Conservation (phyloP, 2,329 filamentous ascomycete genomes). For the Trichophyton schoenleinii region DNA sequence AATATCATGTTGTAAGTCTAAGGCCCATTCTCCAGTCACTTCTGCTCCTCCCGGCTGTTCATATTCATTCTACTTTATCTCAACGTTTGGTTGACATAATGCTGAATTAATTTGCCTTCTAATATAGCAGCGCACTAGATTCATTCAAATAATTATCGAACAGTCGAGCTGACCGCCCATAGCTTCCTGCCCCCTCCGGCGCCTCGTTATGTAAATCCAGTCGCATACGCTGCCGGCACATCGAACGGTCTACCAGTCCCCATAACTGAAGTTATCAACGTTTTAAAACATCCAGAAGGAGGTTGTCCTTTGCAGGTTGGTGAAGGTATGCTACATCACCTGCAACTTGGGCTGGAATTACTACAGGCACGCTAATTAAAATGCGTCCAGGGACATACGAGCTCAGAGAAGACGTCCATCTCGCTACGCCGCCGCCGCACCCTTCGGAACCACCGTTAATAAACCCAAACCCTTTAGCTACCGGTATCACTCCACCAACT, state of each 20-base stretch:
- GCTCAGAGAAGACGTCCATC: constrained; percentile 77
- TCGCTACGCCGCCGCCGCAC: constrained; percentile 89
- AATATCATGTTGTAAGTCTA: constrained; percentile 4
- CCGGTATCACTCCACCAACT: constrained; percentile 69
- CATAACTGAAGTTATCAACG: constrained; percentile 90
- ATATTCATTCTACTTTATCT: not conserved
- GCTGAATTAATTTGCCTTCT: not conserved
- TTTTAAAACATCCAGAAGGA: constrained; percentile 63
- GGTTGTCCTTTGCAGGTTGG: constrained; percentile 87
- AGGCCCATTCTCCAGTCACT: not conserved
- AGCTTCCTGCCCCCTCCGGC: constrained; percentile 77
- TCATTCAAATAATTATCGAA: not conserved
- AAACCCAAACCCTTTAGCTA: constrained; percentile 84
- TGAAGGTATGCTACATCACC: constrained; percentile 52
- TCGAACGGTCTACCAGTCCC: constrained; percentile 56
- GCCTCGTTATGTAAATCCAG: constrained; percentile 64
- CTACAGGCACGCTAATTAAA: not conserved
- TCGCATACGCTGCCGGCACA: constrained; percentile 59
- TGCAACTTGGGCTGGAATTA: not conserved
- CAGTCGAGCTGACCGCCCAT: constrained; percentile 24
- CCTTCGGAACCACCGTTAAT: constrained; percentile 79
- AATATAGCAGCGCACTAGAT: constrained; percentile 1
- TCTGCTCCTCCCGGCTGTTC: not conserved
- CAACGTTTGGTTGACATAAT: not conserved
- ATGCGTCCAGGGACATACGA: constrained; percentile 63